Base-by-base conservation (phyloP, 1,284 basidiomycete species). In the Ganoderma meredithae region DNA sequence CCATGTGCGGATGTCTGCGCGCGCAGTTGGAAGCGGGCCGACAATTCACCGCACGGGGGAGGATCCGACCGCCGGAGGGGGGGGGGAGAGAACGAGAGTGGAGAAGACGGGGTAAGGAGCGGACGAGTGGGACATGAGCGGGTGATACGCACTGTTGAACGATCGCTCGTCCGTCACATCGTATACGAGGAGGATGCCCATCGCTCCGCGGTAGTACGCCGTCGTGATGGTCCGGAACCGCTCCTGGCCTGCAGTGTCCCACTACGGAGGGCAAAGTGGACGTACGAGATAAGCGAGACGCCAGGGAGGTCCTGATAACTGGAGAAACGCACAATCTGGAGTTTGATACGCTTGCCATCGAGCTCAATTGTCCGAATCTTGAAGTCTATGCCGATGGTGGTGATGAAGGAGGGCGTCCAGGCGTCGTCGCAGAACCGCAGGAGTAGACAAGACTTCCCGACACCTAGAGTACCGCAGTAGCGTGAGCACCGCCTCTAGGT, bases 381-480 rank as follows among this genome's bases (percentile, higher is more conserved):
- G 86, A 95, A 96, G 87, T 95, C 94, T 76, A 95, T 95, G 65
- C 96, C 98, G 80, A 99, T 99, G 62, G 97, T 99, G 62, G 97
- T 99, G 83, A 99, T 99, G 86, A 99, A 99, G 52, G 95, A 97
- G 39, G 97, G 97, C 43, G 98, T 99, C 97, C 97, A 99, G 72
- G 97, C 95, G 82, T 99, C 98, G 84, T 99, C 98, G 81, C 97
- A 99, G 90, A 99, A 99, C 73, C 98, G 94, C 69, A 99, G 89
- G 67, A 99, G 87, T 19, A 99, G 88, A 86, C 98, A 99, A 62
- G 97, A 99, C 85, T 99, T 99, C 75, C 98, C 98, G 75, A 99
- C 95, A 83, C 95, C 95, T 96, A 72, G 22, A 61, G 49, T 43
- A 27, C 63, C 31, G 53, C 56, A 67, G 59, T 55, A 56, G 25